phyloP scores from a whole-genome alignment of 345 rosid species.

The Microcos paniculata region DNA sequence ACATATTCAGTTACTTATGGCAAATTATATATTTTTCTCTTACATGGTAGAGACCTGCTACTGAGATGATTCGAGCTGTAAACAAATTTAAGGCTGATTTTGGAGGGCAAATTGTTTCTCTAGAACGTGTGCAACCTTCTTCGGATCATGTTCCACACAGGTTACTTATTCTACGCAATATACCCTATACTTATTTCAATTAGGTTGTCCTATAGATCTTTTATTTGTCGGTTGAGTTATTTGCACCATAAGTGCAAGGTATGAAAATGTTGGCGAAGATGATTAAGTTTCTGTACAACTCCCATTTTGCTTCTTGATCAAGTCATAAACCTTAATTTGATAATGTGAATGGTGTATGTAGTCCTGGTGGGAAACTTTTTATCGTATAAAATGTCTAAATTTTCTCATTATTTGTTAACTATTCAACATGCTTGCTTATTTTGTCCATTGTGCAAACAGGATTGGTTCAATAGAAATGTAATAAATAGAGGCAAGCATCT shows the following conservation, averaged over 20 bases:
- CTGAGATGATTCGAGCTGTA: slow-evolving; percentile 84
- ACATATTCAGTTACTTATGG: background rate
- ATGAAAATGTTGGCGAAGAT: background rate
- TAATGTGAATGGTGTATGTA: background rate
- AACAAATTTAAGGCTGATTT: slow-evolving; percentile 94
- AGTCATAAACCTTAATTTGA: background rate
- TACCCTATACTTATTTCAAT: background rate
- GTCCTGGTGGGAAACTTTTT: background rate
- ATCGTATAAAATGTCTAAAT: background rate
- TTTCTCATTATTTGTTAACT: background rate
- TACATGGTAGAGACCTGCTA: slow-evolving; percentile 69
- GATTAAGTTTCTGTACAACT: background rate
- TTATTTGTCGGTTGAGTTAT: background rate
- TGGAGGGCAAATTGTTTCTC: slow-evolving; percentile 82
- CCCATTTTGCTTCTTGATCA: background rate
- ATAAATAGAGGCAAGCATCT: background rate
- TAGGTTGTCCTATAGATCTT: background rate
- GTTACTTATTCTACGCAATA: slow-evolving; percentile 27
- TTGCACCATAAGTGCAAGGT: background rate
- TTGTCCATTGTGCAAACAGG: background rate
- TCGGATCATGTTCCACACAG: slow-evolving; percentile 95
- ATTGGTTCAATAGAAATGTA: background rate
- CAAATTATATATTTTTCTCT: background rate
- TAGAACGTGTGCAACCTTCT: slow-evolving; percentile 95
- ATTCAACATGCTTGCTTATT: background rate